Evolutionary conservation across 345 rosid genomes (phyloP).

Genomic region (Salix purpurea): DNA sequence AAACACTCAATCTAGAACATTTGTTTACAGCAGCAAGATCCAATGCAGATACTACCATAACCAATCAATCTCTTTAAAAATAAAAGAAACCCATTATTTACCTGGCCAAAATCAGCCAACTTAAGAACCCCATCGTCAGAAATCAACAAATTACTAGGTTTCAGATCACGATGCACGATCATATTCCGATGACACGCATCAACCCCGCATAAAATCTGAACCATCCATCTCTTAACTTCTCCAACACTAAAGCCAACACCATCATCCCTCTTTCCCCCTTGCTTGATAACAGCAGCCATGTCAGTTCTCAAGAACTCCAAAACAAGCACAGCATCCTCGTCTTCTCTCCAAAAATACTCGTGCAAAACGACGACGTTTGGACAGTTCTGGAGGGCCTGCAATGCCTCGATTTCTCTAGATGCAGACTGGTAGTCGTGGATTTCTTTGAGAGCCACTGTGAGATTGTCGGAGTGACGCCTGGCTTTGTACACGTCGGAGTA

Average conservation of each 20-base stretch:
- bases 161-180: constrained; percentile 91
- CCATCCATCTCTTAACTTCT: constrained; percentile 89
- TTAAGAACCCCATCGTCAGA: constrained; percentile 80
- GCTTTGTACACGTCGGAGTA: constrained; percentile 89
- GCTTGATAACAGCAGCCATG: constrained; percentile 57
- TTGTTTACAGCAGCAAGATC: too few relatives aligned
- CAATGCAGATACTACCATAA: too few relatives aligned
- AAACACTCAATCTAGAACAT: too few relatives aligned
- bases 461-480: constrained; percentile 68
- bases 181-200: constrained; percentile 71
- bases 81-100: constrained; percentile 12
- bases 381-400: constrained; percentile 59
- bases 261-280: constrained; percentile 39
- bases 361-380: constrained; percentile 74
- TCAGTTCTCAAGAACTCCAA: constrained; percentile 79
- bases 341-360: constrained; percentile 92
- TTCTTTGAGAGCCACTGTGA: constrained; percentile 82
- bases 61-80: too few relatives aligned
- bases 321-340: constrained; percentile 94
- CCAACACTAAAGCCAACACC: constrained; percentile 40
- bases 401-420: constrained; percentile 85
- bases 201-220: constrained; percentile 72
- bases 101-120: constrained; percentile 99
- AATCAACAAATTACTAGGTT: constrained; percentile 79
- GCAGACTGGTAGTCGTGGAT: constrained; percentile 93